A percentile compares a stretch with the other conserved stretches of the same genome.
phyloP scores from a whole-genome alignment of 208 protist species.

The Giardia duodenalis region DNA sequence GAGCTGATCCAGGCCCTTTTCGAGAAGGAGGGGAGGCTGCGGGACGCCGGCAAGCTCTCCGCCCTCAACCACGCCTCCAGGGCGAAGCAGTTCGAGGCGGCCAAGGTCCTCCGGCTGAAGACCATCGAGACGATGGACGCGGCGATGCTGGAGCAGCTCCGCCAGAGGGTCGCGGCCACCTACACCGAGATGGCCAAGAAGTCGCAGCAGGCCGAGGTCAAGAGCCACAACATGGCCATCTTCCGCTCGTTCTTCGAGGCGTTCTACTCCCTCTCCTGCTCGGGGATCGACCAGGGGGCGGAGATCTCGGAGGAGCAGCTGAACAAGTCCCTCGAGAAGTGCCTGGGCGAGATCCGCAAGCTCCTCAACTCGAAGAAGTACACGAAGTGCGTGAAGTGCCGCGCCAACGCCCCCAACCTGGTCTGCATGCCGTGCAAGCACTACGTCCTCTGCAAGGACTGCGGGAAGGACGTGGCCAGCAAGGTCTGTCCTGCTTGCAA shows the following conservation, averaged over 20 bases:
- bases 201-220: too few relatives aligned
- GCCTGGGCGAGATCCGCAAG: not conserved
- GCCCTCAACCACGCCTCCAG: too few relatives aligned
- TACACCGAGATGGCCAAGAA: too few relatives aligned
- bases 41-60: too few relatives aligned
- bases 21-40: too few relatives aligned
- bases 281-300: not conserved
- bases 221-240: too few relatives aligned
- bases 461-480: not conserved
- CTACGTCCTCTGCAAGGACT: not conserved
- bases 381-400: not conserved
- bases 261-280: not conserved
- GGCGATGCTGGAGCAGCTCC: too few relatives aligned
- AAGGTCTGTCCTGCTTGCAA: not conserved
- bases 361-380: slow-evolving; percentile 2
- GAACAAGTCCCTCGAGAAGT: not conserved
- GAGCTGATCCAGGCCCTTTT: too few relatives aligned
- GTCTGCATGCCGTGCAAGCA: slow-evolving; percentile 7
- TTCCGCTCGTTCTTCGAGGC: not conserved
- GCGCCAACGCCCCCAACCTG: not conserved
- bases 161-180: too few relatives aligned
- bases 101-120: too few relatives aligned
- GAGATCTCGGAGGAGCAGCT: not conserved
- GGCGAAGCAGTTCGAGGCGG: too few relatives aligned
- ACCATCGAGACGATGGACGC: too few relatives aligned